A percentile compares a stretch with the other conserved stretches of the same genome.
Conservation (phyloP, 306 rosid species). For the Gastrolobium bilobum region DNA sequence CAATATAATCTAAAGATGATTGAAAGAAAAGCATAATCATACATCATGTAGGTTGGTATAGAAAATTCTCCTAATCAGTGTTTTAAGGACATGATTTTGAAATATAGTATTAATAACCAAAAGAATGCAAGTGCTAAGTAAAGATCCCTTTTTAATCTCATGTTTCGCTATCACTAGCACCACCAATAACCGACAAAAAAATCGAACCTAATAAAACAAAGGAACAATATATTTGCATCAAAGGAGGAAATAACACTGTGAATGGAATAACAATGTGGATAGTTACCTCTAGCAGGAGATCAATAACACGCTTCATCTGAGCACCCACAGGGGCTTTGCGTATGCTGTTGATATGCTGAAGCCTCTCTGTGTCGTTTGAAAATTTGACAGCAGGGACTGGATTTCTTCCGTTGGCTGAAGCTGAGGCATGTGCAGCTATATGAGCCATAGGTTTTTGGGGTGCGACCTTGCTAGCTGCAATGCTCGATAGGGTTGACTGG, state of each 20-base stretch:
- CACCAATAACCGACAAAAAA: no score
- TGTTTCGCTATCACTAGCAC: no score
- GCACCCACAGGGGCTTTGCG: constrained; percentile 92
- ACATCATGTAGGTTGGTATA: background rate
- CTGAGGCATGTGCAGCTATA: constrained; percentile 13
- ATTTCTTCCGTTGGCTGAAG: constrained; percentile 50
- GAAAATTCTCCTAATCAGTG: background rate
- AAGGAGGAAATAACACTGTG: background rate
- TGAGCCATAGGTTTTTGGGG: constrained; percentile 52
- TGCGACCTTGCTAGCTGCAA: constrained; percentile 60
- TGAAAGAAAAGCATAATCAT: background rate
- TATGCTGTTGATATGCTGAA: constrained; percentile 85
- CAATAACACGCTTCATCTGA: constrained; percentile 97
- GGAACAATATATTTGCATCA: constrained; percentile 12
- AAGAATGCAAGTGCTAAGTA: background rate
- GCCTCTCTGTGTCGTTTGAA: constrained; percentile 94
- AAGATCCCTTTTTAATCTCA: no score
- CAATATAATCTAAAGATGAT: constrained; percentile 23
- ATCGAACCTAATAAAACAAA: no score
- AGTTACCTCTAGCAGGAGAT: constrained; percentile 79
- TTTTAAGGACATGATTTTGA: background rate
- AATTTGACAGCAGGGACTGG: constrained; percentile 77
- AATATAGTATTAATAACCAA: constrained; percentile 10
- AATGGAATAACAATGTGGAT: no score
- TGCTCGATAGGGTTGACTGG: constrained; percentile 66